phyloP scores from a whole-genome alignment of 129 eudicot species.

The Smallanthus sonchifolius region DNA sequence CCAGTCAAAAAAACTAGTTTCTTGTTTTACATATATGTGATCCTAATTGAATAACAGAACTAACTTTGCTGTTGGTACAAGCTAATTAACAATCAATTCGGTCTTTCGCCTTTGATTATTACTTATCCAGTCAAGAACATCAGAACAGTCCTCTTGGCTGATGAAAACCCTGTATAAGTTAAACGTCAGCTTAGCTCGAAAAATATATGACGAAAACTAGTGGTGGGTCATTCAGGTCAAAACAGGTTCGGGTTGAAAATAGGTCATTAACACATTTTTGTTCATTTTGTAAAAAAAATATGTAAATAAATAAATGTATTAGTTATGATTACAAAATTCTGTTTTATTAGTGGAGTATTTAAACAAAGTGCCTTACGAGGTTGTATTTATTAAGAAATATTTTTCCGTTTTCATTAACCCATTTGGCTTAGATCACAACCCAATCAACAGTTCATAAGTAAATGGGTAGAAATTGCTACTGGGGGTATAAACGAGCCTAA shows the following conservation, averaged over 20 bases:
- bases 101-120: conserved; percentile 38
- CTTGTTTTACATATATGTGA: background rate
- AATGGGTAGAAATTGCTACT: no score
- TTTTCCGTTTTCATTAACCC: no score
- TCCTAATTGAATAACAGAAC: background rate
- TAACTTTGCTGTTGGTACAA: conserved; percentile 7
- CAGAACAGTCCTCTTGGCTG: conserved; percentile 55
- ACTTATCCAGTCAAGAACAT: conserved; percentile 71
- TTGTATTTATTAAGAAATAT: no score
- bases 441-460: no score
- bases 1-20: background rate
- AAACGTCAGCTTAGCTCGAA: background rate
- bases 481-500: no score
- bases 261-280: background rate
- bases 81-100: conserved; percentile 32
- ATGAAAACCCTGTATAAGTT: conserved; percentile 58
- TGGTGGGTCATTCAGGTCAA: background rate
- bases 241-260: background rate
- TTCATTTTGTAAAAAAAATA: background rate
- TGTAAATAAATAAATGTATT: background rate
- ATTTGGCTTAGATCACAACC: no score
- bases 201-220: background rate
- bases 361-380: no score
- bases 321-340: background rate
- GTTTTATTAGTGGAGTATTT: no score